Percentiles rank a stretch among this genome's conserved stretches.
Evolutionary conservation across 768 basidiomycete species (phyloP).

Genomic region (Boletales sp.): DNA sequence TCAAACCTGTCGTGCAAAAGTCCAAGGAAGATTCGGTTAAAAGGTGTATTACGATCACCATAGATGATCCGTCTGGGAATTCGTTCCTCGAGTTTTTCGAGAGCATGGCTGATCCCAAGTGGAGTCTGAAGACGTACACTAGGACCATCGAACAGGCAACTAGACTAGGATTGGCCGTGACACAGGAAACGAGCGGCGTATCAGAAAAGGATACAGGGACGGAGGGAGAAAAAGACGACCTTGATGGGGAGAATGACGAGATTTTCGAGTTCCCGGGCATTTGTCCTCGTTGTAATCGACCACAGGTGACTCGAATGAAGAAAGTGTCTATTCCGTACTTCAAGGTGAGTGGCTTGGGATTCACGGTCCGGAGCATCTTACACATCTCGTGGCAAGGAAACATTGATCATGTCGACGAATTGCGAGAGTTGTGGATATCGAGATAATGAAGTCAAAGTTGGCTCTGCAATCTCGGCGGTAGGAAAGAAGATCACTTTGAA

Average conservation of each 20-base stretch:
- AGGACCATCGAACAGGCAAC: slow-evolving; percentile 81
- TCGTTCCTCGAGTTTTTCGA: slow-evolving; percentile 93
- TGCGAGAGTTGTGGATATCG: slow-evolving; percentile 94
- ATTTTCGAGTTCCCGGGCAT: slow-evolving; percentile 82
- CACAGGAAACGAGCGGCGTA: slow-evolving; percentile 35
- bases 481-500: slow-evolving; percentile 87
- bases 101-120: slow-evolving; percentile 87
- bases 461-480: slow-evolving; percentile 80
- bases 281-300: slow-evolving; percentile 86
- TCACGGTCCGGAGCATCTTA: background rate
- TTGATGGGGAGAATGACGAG: slow-evolving; percentile 68
- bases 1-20: slow-evolving; percentile 28
- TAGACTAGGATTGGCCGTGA: slow-evolving; percentile 64
- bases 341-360: slow-evolving; percentile 51
- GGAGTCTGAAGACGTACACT: slow-evolving; percentile 81
- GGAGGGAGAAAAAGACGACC: slow-evolving; percentile 13
- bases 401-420: slow-evolving; percentile 97
- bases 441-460: slow-evolving; percentile 97
- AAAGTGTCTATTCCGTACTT: slow-evolving; percentile 96
- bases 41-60: slow-evolving; percentile 70
- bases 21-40: slow-evolving; percentile 50
- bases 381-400: slow-evolving; percentile 54
- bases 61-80: slow-evolving; percentile 94
- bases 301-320: slow-evolving; percentile 89
- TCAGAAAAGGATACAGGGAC: background rate